These are phyloP conservation scores for Sphagnurus paluster DNA, from an alignment of 1,284 basidiomycete genomes.

Conservation along the genomic window DNA sequence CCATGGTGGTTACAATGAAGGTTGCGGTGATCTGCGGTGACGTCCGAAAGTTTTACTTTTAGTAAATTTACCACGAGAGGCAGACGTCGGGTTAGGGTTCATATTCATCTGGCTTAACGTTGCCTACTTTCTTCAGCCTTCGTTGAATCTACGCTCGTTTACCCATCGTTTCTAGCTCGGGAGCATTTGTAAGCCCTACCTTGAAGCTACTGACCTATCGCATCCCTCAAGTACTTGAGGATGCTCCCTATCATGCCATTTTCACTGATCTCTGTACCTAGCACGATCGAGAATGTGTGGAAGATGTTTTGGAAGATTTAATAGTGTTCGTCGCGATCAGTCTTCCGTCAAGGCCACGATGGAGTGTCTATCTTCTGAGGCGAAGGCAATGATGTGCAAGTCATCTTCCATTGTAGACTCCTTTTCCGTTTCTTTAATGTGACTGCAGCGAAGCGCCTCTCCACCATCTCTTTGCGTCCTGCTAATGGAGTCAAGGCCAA, in stretches of 20 bases:
- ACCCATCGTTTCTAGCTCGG: background rate
- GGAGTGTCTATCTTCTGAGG: background rate
- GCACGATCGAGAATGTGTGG: background rate
- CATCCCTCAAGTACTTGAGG: too few relatives aligned
- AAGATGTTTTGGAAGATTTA: background rate
- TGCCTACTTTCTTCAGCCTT: background rate
- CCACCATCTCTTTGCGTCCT: background rate
- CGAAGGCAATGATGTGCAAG: conserved; percentile 2
- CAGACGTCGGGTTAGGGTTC: conserved; percentile 6
- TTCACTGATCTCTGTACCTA: too few relatives aligned
- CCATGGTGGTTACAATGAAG: conserved; percentile 42
- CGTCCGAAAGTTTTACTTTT: conserved; percentile 16
- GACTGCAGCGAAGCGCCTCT: background rate
- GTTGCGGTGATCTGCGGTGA: conserved; percentile 4
- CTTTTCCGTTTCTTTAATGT: background rate
- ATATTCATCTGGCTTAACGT: background rate
- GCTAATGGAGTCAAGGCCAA: background rate
- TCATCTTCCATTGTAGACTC: background rate
- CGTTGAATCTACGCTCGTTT: too few relatives aligned
- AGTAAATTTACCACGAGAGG: conserved; percentile 9
- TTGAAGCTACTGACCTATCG: too few relatives aligned
- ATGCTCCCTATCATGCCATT: too few relatives aligned
- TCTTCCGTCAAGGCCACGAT: background rate
- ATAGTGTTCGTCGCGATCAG: background rate
- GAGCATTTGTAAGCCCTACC: background rate